Evolutionary conservation across 2,329 filamentous ascomycete species (phyloP), one percentile per base, ranked within the genome.

Genomic region (Onygena corvina): DNA sequence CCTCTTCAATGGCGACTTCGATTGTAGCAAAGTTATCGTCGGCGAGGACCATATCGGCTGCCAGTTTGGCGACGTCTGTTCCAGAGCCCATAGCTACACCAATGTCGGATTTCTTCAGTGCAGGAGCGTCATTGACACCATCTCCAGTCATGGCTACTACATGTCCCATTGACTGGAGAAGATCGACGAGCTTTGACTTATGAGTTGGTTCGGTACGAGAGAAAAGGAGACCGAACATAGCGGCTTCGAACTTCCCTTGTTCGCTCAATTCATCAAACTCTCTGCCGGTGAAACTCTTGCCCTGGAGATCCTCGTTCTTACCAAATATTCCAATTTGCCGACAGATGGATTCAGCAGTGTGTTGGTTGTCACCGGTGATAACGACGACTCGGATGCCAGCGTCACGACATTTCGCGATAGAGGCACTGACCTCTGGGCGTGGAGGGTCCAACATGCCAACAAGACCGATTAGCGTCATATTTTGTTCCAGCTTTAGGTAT

Each of bases 1-100:
- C 92, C 70, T 98, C 92, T 66, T 98, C 92, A 55, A 98, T 89
- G 46, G 92, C 92, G 50, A 87, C 76, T 66, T 94, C 86, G 58
- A 98, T 98, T 2, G 92, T 98, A 54, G 92, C 92, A 67, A 98
- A 98, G 75, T 98, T 98, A 71, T 95, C 88, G 70, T 98, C 93
- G 21, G 89, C 86, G 47, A 98, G 82, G 47, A 98, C 90, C 92
- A 98, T 98, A 66, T 98, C 92, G 51, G 93, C 87, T 25, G 92
- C 92, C 57, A 98, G 74, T 72, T 94, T 95, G 52, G 92, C 86
- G 25, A 98, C 92, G 65, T 98, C 92, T 21, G 92, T 98, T 63
- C 92, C 92, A 50, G 87, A 92, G 47, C 92, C 93, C 92, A 98
- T 98, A 51, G 92, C 93, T 54, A 98, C 88, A 70, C 92, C 92